Evolutionary conservation across 1,284 basidiomycete genomes (phyloP).

Genomic region (Sutorius eximius): DNA sequence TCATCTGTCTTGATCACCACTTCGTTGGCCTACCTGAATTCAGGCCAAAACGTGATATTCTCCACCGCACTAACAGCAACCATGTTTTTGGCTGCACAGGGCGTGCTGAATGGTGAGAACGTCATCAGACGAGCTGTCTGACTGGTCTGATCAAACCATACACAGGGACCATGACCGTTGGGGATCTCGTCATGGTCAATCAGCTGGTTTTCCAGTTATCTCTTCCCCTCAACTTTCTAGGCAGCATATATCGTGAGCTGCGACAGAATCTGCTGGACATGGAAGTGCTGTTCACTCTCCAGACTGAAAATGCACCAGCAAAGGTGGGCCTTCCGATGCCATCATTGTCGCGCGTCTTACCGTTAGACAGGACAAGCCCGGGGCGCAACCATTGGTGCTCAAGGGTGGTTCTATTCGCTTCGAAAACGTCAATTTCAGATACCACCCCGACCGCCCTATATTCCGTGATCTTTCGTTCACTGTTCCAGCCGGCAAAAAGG

Average conservation of each 20-base stretch:
- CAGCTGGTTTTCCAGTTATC: constrained; percentile 99
- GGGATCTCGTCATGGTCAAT: constrained; percentile 98
- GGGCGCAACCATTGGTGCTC: constrained; percentile 68
- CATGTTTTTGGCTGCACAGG: constrained; percentile 97
- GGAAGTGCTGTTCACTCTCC: constrained; percentile 93
- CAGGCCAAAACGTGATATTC: constrained; percentile 96
- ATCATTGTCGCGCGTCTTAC: not conserved
- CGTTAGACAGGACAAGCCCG: constrained; percentile 60
- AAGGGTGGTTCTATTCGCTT: constrained; percentile 89
- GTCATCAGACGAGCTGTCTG: not conserved
- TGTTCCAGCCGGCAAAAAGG: constrained; percentile 93
- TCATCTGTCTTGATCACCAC: constrained; percentile 95
- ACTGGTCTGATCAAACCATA: not conserved
- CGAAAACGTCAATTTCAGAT: constrained; percentile 90
- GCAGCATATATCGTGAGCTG: constrained; percentile 95
- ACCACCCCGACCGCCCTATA: constrained; percentile 89
- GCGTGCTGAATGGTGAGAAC: constrained; percentile 77
- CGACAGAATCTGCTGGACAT: constrained; percentile 95
- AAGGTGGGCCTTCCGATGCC: constrained; percentile 44
- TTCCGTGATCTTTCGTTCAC: constrained; percentile 89
- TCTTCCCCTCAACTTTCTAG: constrained; percentile 94
- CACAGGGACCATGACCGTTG: constrained; percentile 94
- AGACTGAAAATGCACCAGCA: constrained; percentile 78
- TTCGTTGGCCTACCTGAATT: constrained; percentile 90
- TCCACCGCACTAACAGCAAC: constrained; percentile 89